These are phyloP conservation scores for Huiozyma sinensis DNA, from an alignment of 805 yeast species.

Conservation along the genomic window DNA sequence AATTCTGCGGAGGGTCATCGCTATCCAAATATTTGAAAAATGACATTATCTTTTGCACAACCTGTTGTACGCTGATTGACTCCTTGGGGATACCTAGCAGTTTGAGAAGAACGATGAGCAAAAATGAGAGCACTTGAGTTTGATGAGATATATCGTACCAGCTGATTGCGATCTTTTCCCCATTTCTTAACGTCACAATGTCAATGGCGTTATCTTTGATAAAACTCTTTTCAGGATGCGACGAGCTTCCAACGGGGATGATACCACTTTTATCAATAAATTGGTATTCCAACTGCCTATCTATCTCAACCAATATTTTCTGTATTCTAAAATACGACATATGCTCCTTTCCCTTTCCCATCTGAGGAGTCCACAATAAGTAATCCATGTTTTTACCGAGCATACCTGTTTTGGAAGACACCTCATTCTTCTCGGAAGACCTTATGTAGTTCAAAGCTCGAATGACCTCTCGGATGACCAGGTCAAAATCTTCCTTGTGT, in stretches of 20 bases:
- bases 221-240: constrained; percentile 26
- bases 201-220: constrained; percentile 28
- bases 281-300: constrained; percentile 26
- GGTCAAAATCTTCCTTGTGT: constrained; percentile 29
- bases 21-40: constrained; percentile 26
- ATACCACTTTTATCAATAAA: constrained; percentile 28
- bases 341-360: constrained; percentile 7
- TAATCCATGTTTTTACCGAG: constrained; percentile 22
- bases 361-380: constrained; percentile 21
- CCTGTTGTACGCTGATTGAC: constrained; percentile 26
- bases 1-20: constrained; percentile 28
- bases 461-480: constrained; percentile 27
- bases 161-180: constrained; percentile 25
- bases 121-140: constrained; percentile 27
- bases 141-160: constrained; percentile 32
- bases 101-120: constrained; percentile 24
- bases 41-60: constrained; percentile 24
- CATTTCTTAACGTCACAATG: constrained; percentile 19
- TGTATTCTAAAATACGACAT: constrained; percentile 26
- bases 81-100: constrained; percentile 26
- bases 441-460: constrained; percentile 23
- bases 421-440: constrained; percentile 15
- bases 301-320: constrained; percentile 26
- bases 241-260: constrained; percentile 24
- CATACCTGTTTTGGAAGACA: constrained; percentile 12